A percentile compares a stretch with the other conserved stretches of the same genome.
These are phyloP conservation scores for Trichophyton simii DNA, from an alignment of 2,329 filamentous ascomycete species.

Conservation along the genomic window DNA sequence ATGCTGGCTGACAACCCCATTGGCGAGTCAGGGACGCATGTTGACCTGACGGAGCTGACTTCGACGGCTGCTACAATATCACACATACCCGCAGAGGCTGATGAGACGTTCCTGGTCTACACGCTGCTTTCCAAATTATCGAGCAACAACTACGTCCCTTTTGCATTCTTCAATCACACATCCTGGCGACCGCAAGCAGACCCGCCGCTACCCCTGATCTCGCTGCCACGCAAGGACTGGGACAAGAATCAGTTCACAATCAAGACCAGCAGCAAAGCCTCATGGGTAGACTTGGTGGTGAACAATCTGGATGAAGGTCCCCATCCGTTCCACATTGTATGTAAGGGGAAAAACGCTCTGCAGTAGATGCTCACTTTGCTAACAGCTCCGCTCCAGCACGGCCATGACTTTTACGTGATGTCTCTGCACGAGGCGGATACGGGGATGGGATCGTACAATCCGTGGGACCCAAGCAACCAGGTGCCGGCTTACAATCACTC, in stretches of 20 bases:
- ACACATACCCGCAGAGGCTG: conserved; percentile 19
- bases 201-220: conserved; percentile 24
- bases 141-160: conserved; percentile 31
- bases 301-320: conserved; percentile 41
- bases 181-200: conserved; percentile 31
- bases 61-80: conserved; percentile 20
- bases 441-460: conserved; percentile 30
- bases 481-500: conserved; percentile 10
- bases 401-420: conserved; percentile 26
- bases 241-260: conserved; percentile 32
- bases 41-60: conserved; percentile 20
- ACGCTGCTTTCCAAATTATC: conserved; percentile 36
- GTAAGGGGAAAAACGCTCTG: conserved; percentile 4
- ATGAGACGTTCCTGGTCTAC: conserved; percentile 36
- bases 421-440: conserved; percentile 19
- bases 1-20: conserved; percentile 4
- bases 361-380: neutral
- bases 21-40: conserved; percentile 5
- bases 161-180: conserved; percentile 39
- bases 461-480: conserved; percentile 15
- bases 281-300: conserved; percentile 38
- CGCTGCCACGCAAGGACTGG: conserved; percentile 27
- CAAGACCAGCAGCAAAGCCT: conserved; percentile 18
- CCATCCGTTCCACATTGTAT: conserved; percentile 40
- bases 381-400: conserved; percentile 18